Base-by-base conservation (phyloP, 2,329 filamentous ascomycete genomes). In the Magnaporthiopsis incrustans region DNA sequence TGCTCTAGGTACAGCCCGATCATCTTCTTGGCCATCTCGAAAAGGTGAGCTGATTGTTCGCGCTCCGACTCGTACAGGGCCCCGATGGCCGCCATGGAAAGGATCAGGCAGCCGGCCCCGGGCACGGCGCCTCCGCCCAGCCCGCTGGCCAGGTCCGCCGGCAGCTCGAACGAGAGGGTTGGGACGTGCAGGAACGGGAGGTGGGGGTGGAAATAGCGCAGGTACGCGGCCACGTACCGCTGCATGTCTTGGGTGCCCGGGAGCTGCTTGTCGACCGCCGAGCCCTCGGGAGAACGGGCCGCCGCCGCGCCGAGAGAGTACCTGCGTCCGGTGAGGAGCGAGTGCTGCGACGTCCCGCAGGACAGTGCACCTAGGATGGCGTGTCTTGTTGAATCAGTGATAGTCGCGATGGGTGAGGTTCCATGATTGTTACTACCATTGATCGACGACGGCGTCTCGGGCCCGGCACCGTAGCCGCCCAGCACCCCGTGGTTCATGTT, bases 1-100 rank as follows among this genome's bases (percentile, higher is more conserved):
- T 97, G 92, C 74, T 98, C 94, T 44, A 99, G 84, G 73, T 97
- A 97, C 66, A 93, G 82, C 67, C 94, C 89, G 65, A 98, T 96
- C 89, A 97, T 92, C 77, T 92, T 96, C 80, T 97, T 97, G 61
- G 93, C 91, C 73, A 92, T 89, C 69, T 96, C 91, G 71, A 97
- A 97, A 10, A 99, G 77, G 60, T 96, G 90, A 73, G 89, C 90
- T 30, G 93, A 96, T 64, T 89, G 85, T 33, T 82, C 81, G 65
- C 88, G 86, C 66, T 98, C 93, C 72, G 89, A 86, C 77, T 97
- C 94, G 76, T 97, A 97, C 56, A 97, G 80, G 50, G 79, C 78
- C 63, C 79, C 79, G 64, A 84, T 84, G n/a, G 92, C 90, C 60
- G 91, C 90, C 88, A 96, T 95, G 4, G 90, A 92, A 38, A 96